Percentiles rank a stretch among this genome's conserved stretches.
These are phyloP conservation scores for Aurinia saxatilis DNA, from an alignment of 345 rosid species.

Conservation along the genomic window DNA sequence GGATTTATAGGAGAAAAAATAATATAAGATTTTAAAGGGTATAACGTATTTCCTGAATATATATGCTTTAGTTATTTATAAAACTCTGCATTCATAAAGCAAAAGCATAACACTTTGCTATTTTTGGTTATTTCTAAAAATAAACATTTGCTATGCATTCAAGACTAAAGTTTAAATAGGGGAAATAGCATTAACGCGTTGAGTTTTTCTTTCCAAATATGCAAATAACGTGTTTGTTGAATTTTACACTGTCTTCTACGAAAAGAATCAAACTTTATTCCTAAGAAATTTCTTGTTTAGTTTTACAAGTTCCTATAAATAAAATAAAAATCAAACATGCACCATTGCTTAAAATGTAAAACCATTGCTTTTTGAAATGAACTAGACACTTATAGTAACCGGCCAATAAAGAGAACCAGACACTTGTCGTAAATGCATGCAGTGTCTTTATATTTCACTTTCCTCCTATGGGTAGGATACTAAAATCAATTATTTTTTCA, in stretches of 20 bases:
- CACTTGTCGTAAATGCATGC: neutral
- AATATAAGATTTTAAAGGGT: too few relatives aligned
- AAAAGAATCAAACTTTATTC: neutral
- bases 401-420: neutral
- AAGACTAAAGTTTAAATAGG: neutral
- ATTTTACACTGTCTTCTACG: neutral
- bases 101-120: neutral
- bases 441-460: neutral
- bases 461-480: too few relatives aligned
- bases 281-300: neutral
- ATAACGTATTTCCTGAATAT: too few relatives aligned
- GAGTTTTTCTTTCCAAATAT: neutral
- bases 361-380: too few relatives aligned
- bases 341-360: too few relatives aligned
- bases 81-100: neutral
- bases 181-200: neutral
- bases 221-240: neutral
- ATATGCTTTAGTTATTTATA: too few relatives aligned
- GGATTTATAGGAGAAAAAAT: neutral
- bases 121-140: neutral
- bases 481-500: too few relatives aligned
- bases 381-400: slow-evolving; percentile 2
- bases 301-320: neutral
- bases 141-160: neutral
- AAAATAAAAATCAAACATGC: neutral